Conservation (phyloP, 331 rosid species). For the Ulmus americana region DNA sequence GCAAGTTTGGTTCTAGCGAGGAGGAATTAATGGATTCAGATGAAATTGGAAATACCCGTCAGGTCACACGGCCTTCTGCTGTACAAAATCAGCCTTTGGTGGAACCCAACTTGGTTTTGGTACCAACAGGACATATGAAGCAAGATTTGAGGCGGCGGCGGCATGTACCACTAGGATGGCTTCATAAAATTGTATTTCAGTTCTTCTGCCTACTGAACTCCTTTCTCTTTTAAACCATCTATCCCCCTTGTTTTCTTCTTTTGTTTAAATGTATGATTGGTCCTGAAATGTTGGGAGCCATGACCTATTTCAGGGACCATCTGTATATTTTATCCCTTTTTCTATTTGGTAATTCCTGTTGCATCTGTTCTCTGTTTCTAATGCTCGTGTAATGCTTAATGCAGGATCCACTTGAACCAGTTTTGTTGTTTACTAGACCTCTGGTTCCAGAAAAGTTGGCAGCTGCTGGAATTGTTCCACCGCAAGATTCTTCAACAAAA, state of each 20-base stretch:
- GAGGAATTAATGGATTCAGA: conserved; percentile 78
- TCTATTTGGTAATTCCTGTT: no score
- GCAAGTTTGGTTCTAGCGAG: conserved; percentile 69
- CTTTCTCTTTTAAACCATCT: background rate
- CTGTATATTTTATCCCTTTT: no score
- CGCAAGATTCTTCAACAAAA: conserved; percentile 42
- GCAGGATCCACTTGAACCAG: conserved; percentile 95
- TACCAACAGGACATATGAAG: conserved; percentile 46
- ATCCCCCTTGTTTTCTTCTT: background rate
- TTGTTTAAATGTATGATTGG: no score
- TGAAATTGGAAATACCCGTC: conserved; percentile 49
- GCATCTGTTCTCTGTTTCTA: no score
- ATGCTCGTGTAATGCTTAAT: conserved; percentile 9
- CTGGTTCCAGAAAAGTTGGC: conserved; percentile 75
- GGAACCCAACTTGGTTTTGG: conserved; percentile 46
- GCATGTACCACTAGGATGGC: conserved; percentile 73
- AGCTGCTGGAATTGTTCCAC: conserved; percentile 68
- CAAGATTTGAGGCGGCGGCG: conserved; percentile 69
- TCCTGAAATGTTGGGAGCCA: no score
- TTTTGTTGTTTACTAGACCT: conserved; percentile 73
- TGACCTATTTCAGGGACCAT: no score
- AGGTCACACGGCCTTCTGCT: conserved; percentile 41
- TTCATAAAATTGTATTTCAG: conserved; percentile 63
- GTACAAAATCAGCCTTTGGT: conserved; percentile 36
- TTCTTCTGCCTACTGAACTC: background rate